Conservation (phyloP, 2,329 filamentous ascomycete species). For the Metarhizium guizhouense region DNA sequence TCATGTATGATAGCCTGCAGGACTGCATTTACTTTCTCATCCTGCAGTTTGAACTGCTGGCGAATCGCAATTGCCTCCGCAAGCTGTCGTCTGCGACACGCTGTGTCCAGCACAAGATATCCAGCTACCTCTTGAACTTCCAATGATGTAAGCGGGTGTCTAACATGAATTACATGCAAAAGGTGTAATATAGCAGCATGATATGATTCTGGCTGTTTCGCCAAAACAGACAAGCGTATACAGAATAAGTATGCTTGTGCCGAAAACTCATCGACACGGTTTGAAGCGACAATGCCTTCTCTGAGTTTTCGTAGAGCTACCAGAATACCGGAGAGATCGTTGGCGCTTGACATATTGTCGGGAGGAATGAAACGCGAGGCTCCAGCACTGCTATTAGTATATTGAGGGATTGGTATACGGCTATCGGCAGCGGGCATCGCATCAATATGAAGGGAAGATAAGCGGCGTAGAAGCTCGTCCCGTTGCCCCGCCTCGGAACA, state of each 20-base stretch:
- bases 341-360: conserved; percentile 32
- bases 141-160: conserved; percentile 56
- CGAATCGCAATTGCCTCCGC: conserved; percentile 63
- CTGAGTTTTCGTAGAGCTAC: conserved; percentile 84
- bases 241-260: conserved; percentile 89
- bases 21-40: conserved; percentile 59
- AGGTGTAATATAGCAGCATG: conserved; percentile 78
- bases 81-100: conserved; percentile 72
- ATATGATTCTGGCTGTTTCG: conserved; percentile 79
- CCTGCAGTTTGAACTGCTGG: conserved; percentile 50
- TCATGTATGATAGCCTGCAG: conserved; percentile 67
- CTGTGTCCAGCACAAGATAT: conserved; percentile 80
- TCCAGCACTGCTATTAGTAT: background rate
- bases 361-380: conserved; percentile 2
- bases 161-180: conserved; percentile 59
- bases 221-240: conserved; percentile 73
- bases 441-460: conserved; percentile 48
- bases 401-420: background rate
- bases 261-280: conserved; percentile 70
- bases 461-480: conserved; percentile 65
- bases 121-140: conserved; percentile 72
- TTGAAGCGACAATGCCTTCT: conserved; percentile 76
- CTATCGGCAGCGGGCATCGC: background rate
- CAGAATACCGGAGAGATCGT: conserved; percentile 65
- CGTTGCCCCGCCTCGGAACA: conserved; percentile 66